phyloP scores from a whole-genome alignment of 257 asterid genomes.

The Solanum peruvianum region DNA sequence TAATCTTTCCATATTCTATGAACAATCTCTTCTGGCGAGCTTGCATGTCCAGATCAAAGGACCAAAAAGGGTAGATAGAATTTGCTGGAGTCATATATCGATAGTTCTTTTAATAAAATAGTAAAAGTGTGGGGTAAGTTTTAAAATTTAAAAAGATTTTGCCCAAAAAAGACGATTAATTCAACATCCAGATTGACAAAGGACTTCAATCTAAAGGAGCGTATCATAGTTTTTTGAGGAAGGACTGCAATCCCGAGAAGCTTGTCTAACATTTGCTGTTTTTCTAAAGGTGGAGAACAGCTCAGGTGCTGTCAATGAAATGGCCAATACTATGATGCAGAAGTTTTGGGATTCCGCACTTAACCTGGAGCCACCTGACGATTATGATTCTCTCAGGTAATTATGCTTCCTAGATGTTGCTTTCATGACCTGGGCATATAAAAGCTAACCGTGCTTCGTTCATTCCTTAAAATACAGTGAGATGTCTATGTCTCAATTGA shows the following conservation, averaged over 20 bases:
- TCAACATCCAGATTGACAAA: background rate
- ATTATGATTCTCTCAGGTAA: slow-evolving; percentile 72
- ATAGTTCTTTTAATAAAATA: too few species aligned
- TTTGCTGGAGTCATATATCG: background rate
- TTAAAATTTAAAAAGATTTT: background rate
- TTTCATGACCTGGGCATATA: background rate
- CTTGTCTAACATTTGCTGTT: background rate
- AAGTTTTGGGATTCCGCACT: slow-evolving; percentile 98
- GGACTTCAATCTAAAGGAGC: background rate
- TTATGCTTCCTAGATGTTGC: background rate
- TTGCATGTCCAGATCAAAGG: background rate
- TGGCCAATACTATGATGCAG: slow-evolving; percentile 77
- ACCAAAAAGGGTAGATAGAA: background rate
- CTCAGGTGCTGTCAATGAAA: slow-evolving; percentile 62
- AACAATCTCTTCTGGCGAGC: background rate
- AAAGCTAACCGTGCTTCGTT: background rate
- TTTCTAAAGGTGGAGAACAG: slow-evolving; percentile 64
- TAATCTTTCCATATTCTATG: background rate
- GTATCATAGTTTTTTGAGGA: background rate
- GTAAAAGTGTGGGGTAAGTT: background rate
- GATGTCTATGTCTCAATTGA: slow-evolving; percentile 55
- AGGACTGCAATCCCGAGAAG: background rate
- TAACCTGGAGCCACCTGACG: slow-evolving; percentile 74
- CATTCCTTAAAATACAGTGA: slow-evolving; percentile 45
- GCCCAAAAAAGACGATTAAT: background rate